Percentiles rank a stretch among this genome's conserved stretches.
These are phyloP conservation scores for Uronychia setigera DNA, from an alignment of 73 alveolate genomes.

Conservation along the genomic window DNA sequence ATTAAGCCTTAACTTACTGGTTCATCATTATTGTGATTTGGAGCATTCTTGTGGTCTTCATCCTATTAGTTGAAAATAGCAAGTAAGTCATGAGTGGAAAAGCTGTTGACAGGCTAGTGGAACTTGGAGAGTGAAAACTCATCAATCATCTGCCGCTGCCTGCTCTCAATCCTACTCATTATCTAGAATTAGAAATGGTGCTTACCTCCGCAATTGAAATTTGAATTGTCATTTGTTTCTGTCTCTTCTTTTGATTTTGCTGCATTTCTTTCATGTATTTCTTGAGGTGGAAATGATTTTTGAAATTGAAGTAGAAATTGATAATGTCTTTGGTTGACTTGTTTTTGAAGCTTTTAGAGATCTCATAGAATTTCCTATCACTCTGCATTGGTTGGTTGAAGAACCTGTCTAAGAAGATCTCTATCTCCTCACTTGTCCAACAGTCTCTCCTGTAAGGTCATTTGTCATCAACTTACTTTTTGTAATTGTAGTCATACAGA, in stretches of 20 bases:
- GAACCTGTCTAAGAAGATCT: neutral
- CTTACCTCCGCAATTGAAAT: neutral
- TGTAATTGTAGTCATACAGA: slow-evolving; percentile 5
- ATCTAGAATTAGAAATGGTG: neutral
- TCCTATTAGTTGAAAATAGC: neutral
- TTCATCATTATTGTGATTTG: neutral
- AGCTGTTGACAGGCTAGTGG: neutral
- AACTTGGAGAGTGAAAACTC: slow-evolving; percentile 7
- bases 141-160: slow-evolving; percentile 10
- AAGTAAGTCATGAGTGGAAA: slow-evolving; percentile 11
- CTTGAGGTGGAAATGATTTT: slow-evolving; percentile 10
- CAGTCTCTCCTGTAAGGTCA: neutral
- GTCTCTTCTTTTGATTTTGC: neutral
- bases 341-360: slow-evolving; percentile 18
- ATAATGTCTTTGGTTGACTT: slow-evolving; percentile 18
- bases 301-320: slow-evolving; percentile 16
- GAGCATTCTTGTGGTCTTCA: neutral
- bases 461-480: neutral
- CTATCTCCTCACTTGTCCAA: slow-evolving; percentile 5
- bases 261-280: slow-evolving; percentile 9
- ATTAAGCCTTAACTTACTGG: neutral
- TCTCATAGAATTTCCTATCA: neutral
- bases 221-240: neutral
- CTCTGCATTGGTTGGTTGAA: slow-evolving; percentile 2
- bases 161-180: neutral